Percentiles rank a stretch among this genome's conserved stretches.
These are phyloP conservation scores for Claviceps sorghi DNA, from an alignment of 2,329 filamentous ascomycete species.

Conservation along the genomic window DNA sequence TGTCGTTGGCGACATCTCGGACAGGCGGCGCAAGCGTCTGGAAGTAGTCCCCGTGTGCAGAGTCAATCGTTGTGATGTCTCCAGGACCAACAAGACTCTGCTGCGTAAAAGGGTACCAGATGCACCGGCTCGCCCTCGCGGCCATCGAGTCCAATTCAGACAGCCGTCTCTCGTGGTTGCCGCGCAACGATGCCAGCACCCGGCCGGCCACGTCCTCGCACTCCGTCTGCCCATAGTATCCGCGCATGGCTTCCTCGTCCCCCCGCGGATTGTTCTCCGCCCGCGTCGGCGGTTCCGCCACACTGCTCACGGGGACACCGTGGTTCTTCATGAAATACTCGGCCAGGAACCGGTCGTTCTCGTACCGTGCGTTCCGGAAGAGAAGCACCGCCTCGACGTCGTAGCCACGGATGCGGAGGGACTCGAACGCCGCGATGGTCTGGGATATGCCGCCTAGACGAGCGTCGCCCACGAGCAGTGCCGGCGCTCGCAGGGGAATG, in stretches of 20 bases:
- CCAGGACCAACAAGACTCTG: slow-evolving; percentile 48
- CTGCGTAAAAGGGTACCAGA: slow-evolving; percentile 85
- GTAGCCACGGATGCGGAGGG: slow-evolving; percentile 62
- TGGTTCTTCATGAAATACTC: slow-evolving; percentile 51
- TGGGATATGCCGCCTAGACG: slow-evolving; percentile 66
- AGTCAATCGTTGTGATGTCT: slow-evolving; percentile 63
- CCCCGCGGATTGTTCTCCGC: slow-evolving; percentile 20
- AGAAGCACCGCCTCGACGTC: slow-evolving; percentile 57
- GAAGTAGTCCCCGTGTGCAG: slow-evolving; percentile 65
- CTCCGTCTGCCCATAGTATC: slow-evolving; percentile 45
- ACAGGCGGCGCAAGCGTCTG: slow-evolving; percentile 32
- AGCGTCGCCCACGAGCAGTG: slow-evolving; percentile 60
- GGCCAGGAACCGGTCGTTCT: slow-evolving; percentile 52
- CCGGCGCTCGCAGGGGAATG: slow-evolving; percentile 55
- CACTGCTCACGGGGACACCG: slow-evolving; percentile 38
- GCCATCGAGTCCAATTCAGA: slow-evolving; percentile 46
- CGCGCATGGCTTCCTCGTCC: slow-evolving; percentile 42
- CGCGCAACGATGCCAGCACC: slow-evolving; percentile 36
- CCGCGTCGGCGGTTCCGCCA: slow-evolving; percentile 45
- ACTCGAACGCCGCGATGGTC: slow-evolving; percentile 69
- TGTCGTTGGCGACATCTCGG: background rate
- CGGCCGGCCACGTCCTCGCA: slow-evolving; percentile 23
- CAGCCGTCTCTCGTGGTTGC: slow-evolving; percentile 41
- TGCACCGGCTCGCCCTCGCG: slow-evolving; percentile 42
- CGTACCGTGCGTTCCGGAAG: slow-evolving; percentile 50